These are phyloP conservation scores for Selaginella moellendorffii DNA, from an alignment of 75 land plant species.

Conservation along the genomic window DNA sequence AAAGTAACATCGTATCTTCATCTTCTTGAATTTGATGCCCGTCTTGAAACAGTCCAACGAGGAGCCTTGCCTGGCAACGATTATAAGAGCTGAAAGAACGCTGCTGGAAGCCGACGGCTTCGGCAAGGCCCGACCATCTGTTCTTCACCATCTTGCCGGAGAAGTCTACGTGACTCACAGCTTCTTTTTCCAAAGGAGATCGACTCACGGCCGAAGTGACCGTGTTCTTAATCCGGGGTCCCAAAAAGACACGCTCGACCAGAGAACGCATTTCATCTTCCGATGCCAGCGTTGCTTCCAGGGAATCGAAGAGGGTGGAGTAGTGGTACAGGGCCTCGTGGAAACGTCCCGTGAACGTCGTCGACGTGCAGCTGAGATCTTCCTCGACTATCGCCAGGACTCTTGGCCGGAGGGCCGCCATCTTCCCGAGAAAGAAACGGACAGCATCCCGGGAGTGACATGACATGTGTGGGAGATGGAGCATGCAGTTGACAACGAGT, in stretches of 20 bases:
- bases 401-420: slow-evolving; percentile 28
- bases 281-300: slow-evolving; percentile 15
- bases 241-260: not conserved
- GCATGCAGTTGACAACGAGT: not conserved
- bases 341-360: slow-evolving; percentile 27
- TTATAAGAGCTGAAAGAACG: slow-evolving; percentile 49
- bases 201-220: not conserved
- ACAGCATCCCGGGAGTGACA: not conserved
- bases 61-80: slow-evolving; percentile 58
- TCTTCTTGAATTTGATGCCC: slow-evolving; percentile 41
- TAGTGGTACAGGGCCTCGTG: slow-evolving; percentile 52
- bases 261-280: slow-evolving; percentile 15
- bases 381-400: slow-evolving; percentile 44
- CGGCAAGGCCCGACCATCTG: not conserved
- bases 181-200: not conserved
- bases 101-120: slow-evolving; percentile 27
- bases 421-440: not conserved
- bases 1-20: slow-evolving; percentile 43
- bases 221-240: not conserved
- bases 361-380: not conserved
- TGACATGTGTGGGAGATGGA: not conserved
- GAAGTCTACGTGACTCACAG: not conserved
- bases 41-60: slow-evolving; percentile 26
- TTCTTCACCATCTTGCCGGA: not conserved
- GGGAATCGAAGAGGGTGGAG: slow-evolving; percentile 43